Base-by-base conservation (phyloP, 2,329 filamentous ascomycete species). In the Zalaria sp. region DNA sequence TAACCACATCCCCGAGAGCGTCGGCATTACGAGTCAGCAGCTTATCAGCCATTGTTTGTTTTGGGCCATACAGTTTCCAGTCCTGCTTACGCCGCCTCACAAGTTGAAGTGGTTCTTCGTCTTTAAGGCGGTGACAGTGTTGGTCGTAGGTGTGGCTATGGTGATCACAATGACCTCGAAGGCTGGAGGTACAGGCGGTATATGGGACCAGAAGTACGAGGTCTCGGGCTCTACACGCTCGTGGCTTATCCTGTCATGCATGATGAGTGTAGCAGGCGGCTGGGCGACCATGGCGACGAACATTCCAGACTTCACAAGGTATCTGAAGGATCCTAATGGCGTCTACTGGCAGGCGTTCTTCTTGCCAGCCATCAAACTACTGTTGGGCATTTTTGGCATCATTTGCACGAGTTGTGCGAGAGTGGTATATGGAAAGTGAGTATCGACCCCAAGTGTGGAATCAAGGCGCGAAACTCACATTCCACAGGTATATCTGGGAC, bases 1-100 rank as follows among this genome's bases (percentile, higher is more conserved):
- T 1, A 79, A 79, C 48, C 57, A 61, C 26, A 64, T 79, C 4
- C 67, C 73, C 0, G 59, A 55, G 2, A 59, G 53, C 3, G 64
- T 68, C 28, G 74, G 74, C 11, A 75, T 77, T 36, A 71, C 68
- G 2, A 73, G 69, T 2, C 65, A 74, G 43, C 70, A 70, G 7
- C 65, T 79, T 64, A 53, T 74, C 27, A 65, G 64, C 28, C 73
- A 75, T 49, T 69, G 78, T 46, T 49, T 79, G 10, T 75, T 73
- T 51, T 75, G 69, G 69, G 52, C 67, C 0, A 50, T 72, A 1
- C 72, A 74, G 50, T 57, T 76, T 9, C 72, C 68, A 5, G 57
- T 77, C 37, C 54, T 78, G 37, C 36, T 6, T 18, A 34, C 18
- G 6, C 39, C 34, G 8, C 34, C 34, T 37, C 69, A 70, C 43